Conservation (phyloP, 805 yeast genomes). For the Candida lessepsii region DNA sequence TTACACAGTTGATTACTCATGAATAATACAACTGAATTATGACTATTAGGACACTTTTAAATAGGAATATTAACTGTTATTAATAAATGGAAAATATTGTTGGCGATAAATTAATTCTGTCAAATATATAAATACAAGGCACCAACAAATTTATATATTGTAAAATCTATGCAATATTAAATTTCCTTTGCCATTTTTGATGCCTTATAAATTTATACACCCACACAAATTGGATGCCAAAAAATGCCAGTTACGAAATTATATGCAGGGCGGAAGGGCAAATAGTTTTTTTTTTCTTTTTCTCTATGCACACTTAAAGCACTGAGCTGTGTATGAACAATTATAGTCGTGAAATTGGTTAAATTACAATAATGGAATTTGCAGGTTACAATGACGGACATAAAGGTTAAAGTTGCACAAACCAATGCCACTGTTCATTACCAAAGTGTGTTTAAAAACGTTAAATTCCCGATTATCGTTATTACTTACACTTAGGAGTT, state of each 20-base stretch:
- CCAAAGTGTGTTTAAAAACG: too few relatives aligned
- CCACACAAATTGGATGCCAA: background rate
- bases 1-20: constrained; percentile 6
- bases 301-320: constrained; percentile 1
- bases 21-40: background rate
- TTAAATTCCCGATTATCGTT: too few relatives aligned
- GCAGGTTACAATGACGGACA: background rate
- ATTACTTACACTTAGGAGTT: too few relatives aligned
- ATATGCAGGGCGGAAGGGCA: constrained; percentile 6
- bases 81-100: too few relatives aligned
- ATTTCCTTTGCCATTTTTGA: constrained; percentile 2
- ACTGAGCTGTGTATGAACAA: background rate
- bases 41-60: too few relatives aligned
- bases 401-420: background rate
- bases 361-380: background rate
- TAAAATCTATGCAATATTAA: too few relatives aligned
- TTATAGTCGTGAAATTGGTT: constrained; percentile 1
- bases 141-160: too few relatives aligned
- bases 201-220: constrained; percentile 1
- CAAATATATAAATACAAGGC: too few relatives aligned
- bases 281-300: constrained; percentile 4
- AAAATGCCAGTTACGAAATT: constrained; percentile 3
- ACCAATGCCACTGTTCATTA: too few relatives aligned
- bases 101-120: too few relatives aligned
- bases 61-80: too few relatives aligned